phyloP scores from a whole-genome alignment of 2,329 filamentous ascomycete species.

The Ophiognomonia clavigignenti-juglandacearum region DNA sequence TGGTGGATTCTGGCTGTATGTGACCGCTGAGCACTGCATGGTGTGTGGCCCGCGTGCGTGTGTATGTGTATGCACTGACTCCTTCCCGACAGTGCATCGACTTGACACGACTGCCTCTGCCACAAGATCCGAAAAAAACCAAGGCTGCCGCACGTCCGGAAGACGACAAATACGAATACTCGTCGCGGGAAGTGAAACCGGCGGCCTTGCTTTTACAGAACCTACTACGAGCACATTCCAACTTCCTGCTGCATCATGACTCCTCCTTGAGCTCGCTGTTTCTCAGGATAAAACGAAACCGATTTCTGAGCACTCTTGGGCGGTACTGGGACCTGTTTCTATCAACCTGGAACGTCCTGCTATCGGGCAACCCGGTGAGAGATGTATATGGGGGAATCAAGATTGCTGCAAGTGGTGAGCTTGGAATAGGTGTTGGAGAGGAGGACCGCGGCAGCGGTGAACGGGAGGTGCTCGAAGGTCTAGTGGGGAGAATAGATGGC shows the following conservation, averaged over 20 bases:
- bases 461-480: slow-evolving; percentile 86
- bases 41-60: too few species aligned
- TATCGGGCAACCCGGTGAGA: slow-evolving; percentile 82
- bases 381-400: slow-evolving; percentile 80
- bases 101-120: slow-evolving; percentile 66
- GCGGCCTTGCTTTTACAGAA: slow-evolving; percentile 73
- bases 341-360: slow-evolving; percentile 78
- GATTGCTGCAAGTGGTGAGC: slow-evolving; percentile 81
- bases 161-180: slow-evolving; percentile 65
- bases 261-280: slow-evolving; percentile 68
- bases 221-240: slow-evolving; percentile 72
- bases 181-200: slow-evolving; percentile 83
- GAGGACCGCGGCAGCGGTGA: slow-evolving; percentile 94
- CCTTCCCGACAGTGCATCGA: slow-evolving; percentile 64
- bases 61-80: slow-evolving; percentile 2
- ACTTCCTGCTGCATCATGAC: slow-evolving; percentile 86
- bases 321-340: slow-evolving; percentile 74
- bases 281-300: slow-evolving; percentile 55
- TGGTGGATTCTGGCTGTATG: slow-evolving; percentile 88
- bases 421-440: slow-evolving; percentile 91
- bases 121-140: slow-evolving; percentile 39
- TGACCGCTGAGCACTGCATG: too few species aligned
- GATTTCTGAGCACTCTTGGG: slow-evolving; percentile 68
- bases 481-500: slow-evolving; percentile 73
- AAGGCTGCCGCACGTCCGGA: background rate